Percentiles rank a stretch among this genome's conserved stretches.
These are phyloP conservation scores for Ascochyta rabiei DNA, from an alignment of 2,329 filamentous ascomycete species.

Conservation along the genomic window DNA sequence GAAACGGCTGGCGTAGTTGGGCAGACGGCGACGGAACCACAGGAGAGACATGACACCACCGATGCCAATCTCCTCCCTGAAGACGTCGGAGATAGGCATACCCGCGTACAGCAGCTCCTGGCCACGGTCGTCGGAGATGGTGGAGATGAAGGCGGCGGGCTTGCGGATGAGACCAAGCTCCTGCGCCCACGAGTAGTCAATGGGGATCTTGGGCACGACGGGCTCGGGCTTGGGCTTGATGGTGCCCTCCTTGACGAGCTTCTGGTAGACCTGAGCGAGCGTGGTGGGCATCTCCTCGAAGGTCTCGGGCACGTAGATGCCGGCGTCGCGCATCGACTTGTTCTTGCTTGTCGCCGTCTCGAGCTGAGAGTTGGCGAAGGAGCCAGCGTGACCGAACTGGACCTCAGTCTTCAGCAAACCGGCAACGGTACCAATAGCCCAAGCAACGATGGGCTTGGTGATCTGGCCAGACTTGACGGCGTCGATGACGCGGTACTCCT, in stretches of 20 bases:
- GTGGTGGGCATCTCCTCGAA: conserved; percentile 90
- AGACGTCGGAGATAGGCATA: conserved; percentile 99
- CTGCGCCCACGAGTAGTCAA: conserved; percentile 99
- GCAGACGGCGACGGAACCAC: conserved; percentile 98
- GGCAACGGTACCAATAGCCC: conserved; percentile 98
- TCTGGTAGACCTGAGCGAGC: conserved; percentile 83
- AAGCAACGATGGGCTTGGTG: conserved; percentile 98
- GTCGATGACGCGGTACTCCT: conserved; percentile 99
- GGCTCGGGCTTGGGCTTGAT: conserved; percentile 89
- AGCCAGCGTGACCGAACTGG: conserved; percentile 98
- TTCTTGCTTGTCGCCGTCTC: conserved; percentile 98
- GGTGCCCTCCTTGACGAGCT: conserved; percentile 81
- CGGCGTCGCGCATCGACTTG: conserved; percentile 92
- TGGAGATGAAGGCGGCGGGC: conserved; percentile 99
- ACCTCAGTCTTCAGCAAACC: conserved; percentile 99
- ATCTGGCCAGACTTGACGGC: conserved; percentile 93
- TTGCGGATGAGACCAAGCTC: conserved; percentile 99
- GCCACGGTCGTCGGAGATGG: conserved; percentile 99
- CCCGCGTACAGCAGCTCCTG: conserved; percentile 98
- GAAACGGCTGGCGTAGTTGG: conserved; percentile 96
- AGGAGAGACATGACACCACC: conserved; percentile 99
- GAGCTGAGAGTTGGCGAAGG: conserved; percentile 98
- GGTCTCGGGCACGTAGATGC: conserved; percentile 91
- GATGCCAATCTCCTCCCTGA: conserved; percentile 98
- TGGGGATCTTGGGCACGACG: conserved; percentile 96